Evolutionary conservation across 108 stramenopile genomes (phyloP), one percentile per base, ranked within the genome.

Genomic region (Skeletonema marinoi): DNA sequence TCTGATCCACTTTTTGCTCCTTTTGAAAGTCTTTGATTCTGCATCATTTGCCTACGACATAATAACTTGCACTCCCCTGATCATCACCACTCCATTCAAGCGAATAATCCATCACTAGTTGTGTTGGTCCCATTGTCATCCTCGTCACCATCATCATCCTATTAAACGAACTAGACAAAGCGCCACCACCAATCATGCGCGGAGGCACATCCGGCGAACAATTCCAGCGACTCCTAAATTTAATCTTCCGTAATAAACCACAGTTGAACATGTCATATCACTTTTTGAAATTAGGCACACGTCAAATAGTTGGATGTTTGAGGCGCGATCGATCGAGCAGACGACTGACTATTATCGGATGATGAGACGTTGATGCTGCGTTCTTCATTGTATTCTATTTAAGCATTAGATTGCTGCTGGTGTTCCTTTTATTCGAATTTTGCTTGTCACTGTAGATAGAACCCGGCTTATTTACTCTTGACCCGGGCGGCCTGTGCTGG

Each of bases 181-280:
- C 66, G 10, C 12, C 44, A 19, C 12, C 41, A 29, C 48, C 62
- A 16, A 13, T 4, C 6, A n/a, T 29, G 4, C 19, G 61, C 11
- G 46, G 68, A 19, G 30, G 17, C 6, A 36, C n/a, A 63, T 60
- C 74, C 8, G 67, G 48, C 32, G n/a, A 10, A 71, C 74, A 86
- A 65, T 89, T 85, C 88, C 88, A 89, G 11, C 85, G 84, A 35
- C 44, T 64, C 30, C 32, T 13, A 66, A 87, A 89, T 60, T 89
- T 87, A n/a, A 32, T 33, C 48, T 64, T 79, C 88, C 88, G 87
- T 21, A 89, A 19, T 16, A 69, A 46, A 11, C 69, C 75, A 50
- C 19, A 50, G 35, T 56, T 61, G 42, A 62, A 77, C 60, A 66
- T 56, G n/a, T 48, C 36, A 42, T 69, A 9, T 36, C 75, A 5